Evolutionary conservation across 805 yeast genomes (phyloP).

Genomic region (Spathaspora sp.): DNA sequence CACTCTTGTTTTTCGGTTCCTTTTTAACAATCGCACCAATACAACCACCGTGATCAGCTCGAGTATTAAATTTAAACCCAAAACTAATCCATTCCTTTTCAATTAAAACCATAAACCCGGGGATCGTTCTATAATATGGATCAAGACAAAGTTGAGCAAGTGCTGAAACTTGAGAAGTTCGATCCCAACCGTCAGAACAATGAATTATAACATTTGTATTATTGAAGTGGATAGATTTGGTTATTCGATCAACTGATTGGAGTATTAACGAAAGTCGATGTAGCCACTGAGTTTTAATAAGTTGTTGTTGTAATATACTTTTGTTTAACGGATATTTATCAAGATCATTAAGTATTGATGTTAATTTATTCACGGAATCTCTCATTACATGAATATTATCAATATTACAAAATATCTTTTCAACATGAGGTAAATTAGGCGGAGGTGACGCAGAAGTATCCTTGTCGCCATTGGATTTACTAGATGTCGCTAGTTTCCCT

Average conservation of each 20-base stretch:
- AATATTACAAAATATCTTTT: slow-evolving; percentile 80
- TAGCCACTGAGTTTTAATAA: slow-evolving; percentile 76
- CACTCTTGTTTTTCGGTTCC: slow-evolving; percentile 5
- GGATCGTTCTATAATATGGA: slow-evolving; percentile 82
- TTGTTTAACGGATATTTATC: slow-evolving; percentile 47
- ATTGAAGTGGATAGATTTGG: slow-evolving; percentile 78
- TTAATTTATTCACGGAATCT: slow-evolving; percentile 67
- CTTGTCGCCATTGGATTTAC: too few species aligned
- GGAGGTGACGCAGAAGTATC: not conserved
- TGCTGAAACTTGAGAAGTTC: slow-evolving; percentile 87
- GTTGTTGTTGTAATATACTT: slow-evolving; percentile 41
- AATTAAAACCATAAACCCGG: slow-evolving; percentile 80
- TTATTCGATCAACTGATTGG: slow-evolving; percentile 71
- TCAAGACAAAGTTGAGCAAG: slow-evolving; percentile 83
- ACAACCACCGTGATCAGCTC: slow-evolving; percentile 72
- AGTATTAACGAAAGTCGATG: slow-evolving; percentile 65
- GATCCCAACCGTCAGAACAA: slow-evolving; percentile 98
- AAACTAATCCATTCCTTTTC: slow-evolving; percentile 96
- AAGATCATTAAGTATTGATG: slow-evolving; percentile 60
- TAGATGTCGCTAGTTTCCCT: too few species aligned
- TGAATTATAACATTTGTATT: slow-evolving; percentile 82
- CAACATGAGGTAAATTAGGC: slow-evolving; percentile 33
- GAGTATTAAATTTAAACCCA: slow-evolving; percentile 84
- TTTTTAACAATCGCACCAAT: slow-evolving; percentile 34
- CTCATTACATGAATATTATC: slow-evolving; percentile 96